Conservation (phyloP, 805 yeast species). For the Starmerella floris region DNA sequence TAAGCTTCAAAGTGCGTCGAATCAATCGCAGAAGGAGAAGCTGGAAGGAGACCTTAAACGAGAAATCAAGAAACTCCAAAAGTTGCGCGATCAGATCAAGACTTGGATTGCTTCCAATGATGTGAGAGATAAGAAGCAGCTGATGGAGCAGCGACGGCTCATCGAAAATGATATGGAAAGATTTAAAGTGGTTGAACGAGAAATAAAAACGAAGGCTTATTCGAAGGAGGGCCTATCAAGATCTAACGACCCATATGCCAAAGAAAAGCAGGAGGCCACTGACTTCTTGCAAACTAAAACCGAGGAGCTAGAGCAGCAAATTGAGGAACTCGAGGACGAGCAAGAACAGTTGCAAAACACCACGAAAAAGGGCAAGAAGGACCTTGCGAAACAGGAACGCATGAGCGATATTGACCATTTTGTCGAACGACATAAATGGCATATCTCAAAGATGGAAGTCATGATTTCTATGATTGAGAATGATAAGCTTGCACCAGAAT, state of each 20-base stretch:
- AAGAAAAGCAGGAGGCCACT: slow-evolving; percentile 60
- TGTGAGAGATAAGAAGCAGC: slow-evolving; percentile 73
- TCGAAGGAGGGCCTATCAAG: slow-evolving; percentile 79
- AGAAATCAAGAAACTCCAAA: slow-evolving; percentile 86
- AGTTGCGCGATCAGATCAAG: slow-evolving; percentile 88
- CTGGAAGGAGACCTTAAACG: slow-evolving; percentile 79
- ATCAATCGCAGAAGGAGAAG: slow-evolving; percentile 82
- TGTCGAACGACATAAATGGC: slow-evolving; percentile 65
- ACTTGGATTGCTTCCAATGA: slow-evolving; percentile 87
- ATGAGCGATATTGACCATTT: slow-evolving; percentile 49
- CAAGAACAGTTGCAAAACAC: slow-evolving; percentile 41
- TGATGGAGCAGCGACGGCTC: slow-evolving; percentile 59
- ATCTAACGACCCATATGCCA: slow-evolving; percentile 65
- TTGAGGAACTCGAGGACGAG: slow-evolving; percentile 65
- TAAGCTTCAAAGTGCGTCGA: slow-evolving; percentile 67
- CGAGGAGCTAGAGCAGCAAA: slow-evolving; percentile 71
- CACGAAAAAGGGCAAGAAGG: slow-evolving; percentile 48
- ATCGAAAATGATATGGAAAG: slow-evolving; percentile 74
- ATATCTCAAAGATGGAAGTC: slow-evolving; percentile 62
- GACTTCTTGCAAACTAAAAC: slow-evolving; percentile 56
- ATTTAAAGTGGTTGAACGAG: slow-evolving; percentile 86
- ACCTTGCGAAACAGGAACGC: slow-evolving; percentile 41
- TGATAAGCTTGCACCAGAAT: slow-evolving; percentile 65
- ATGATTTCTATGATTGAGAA: slow-evolving; percentile 65
- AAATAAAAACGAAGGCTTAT: slow-evolving; percentile 86